Base-by-base conservation (phyloP, 768 basidiomycete species). In the Russula ochroleuca region DNA sequence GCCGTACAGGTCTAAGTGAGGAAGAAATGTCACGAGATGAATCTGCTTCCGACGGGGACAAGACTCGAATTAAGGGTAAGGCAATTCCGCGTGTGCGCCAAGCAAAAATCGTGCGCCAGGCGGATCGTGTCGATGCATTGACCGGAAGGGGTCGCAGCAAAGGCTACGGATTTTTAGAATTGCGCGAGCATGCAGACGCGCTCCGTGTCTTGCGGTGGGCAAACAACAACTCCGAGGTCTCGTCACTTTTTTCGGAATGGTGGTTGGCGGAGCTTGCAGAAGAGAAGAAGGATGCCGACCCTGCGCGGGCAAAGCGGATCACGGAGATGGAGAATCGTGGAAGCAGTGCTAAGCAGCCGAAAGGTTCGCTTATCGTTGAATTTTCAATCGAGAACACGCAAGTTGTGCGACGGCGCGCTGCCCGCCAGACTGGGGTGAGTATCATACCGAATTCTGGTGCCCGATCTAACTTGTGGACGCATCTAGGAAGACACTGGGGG, bases 381-480 rank as follows among this genome's bases (percentile, higher is more conserved):
- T 97, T 97, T 74, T 94, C 93, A 45, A 93, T 98, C 56, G 94
- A 98, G 78, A 98, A 98, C 70, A 78, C 92, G 21, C 90, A 94
- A 75, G 92, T 95, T 35, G 86, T 94, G 43, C 88, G 89, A 67
- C 79, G 92, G 61, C 79, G 94, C 69, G 79, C 80, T 43, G 81
- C 83, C 2, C 78, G 78, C 59, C 80, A 79, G 65, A 76, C 79
- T 57, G 79, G 76, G 49, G 78, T 75, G 55, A 60, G 59, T 57
- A 5, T 17, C 53, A 38, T 48, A 21, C n/a, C 11, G 49, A 2
- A 11, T 1, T 15, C 15, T 25, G 8, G 21, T 37, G 31, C 31
- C 21, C 38, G 17, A 33, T 15, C 14, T 5, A 37, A 60, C 5
- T 33, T 17, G 55, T 60, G 57, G 19, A 43, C 19, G 9, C 13